Evolutionary conservation across 495 filamentous ascomycete genomes (phyloP).

Genomic region (Trichoderma reesei): DNA sequence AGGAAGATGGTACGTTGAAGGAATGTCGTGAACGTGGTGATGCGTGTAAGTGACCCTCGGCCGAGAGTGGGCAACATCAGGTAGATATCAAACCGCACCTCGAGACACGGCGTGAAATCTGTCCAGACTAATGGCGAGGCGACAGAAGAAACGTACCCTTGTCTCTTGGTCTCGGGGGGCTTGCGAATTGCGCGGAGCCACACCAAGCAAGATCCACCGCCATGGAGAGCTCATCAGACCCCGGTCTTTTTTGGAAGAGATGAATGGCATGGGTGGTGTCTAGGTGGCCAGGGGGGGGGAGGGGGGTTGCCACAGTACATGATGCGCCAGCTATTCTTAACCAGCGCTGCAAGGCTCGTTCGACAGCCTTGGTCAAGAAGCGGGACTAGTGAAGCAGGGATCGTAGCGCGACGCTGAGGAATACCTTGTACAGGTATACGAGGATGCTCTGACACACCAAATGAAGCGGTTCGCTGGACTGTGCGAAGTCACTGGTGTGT

Average conservation of each 20-base stretch:
- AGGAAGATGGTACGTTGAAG: constrained; percentile 18
- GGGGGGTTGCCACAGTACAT: neutral
- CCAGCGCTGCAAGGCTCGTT: constrained; percentile 10
- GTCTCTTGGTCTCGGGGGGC: neutral
- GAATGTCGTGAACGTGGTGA: constrained; percentile 27
- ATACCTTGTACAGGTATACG: constrained; percentile 20
- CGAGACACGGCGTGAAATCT: neutral
- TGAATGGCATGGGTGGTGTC: constrained; percentile 10
- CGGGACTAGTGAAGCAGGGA: constrained; percentile 14
- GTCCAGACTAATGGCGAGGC: neutral
- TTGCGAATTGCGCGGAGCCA: constrained; percentile 9
- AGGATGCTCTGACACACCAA: constrained; percentile 32
- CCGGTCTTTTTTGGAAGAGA: constrained; percentile 7
- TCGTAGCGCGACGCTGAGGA: constrained; percentile 24
- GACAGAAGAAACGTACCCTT: neutral
- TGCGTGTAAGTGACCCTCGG: constrained; percentile 10
- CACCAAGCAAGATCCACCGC: neutral
- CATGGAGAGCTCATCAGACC: neutral
- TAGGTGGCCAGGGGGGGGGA: neutral
- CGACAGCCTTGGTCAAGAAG: neutral
- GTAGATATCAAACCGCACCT: constrained; percentile 9
- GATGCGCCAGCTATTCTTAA: constrained; percentile 12
- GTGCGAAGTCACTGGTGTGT: constrained; percentile 6
- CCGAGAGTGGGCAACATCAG: constrained; percentile 4
- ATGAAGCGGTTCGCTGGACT: constrained; percentile 25